These are phyloP conservation scores for Pyrus hybrid DNA, from an alignment of 331 rosid genomes.

Conservation along the genomic window DNA sequence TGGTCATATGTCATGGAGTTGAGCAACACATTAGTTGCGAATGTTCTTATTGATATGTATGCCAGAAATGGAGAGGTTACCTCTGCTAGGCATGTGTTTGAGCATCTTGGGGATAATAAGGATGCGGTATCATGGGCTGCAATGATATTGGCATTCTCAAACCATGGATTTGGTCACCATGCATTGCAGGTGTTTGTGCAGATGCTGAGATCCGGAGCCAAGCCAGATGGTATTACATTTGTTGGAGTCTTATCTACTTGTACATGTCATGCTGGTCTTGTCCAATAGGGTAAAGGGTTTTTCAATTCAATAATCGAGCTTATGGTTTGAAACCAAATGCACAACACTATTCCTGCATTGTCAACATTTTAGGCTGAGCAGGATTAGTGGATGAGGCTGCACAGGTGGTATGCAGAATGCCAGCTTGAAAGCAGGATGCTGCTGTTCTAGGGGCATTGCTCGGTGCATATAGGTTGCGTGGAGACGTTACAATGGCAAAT, in stretches of 20 bases:
- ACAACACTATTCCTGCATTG: slow-evolving; percentile 35
- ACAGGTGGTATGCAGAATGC: slow-evolving; percentile 13
- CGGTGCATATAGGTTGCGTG: slow-evolving; percentile 31
- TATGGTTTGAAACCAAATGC: slow-evolving; percentile 30
- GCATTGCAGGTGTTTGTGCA: slow-evolving; percentile 31
- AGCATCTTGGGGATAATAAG: slow-evolving; percentile 21
- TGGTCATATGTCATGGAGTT: slow-evolving; percentile 28
- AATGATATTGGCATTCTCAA: slow-evolving; percentile 32
- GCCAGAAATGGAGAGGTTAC: slow-evolving; percentile 36
- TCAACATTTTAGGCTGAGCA: slow-evolving; percentile 42
- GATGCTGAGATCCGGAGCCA: slow-evolving; percentile 29
- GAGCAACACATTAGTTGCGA: slow-evolving; percentile 28
- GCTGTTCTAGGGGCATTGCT: slow-evolving; percentile 42
- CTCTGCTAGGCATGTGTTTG: slow-evolving; percentile 28
- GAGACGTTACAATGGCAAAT: slow-evolving; percentile 23
- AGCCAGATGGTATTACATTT: slow-evolving; percentile 33
- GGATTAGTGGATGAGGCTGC: slow-evolving; percentile 38
- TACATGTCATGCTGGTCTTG: slow-evolving; percentile 37
- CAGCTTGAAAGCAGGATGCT: slow-evolving; percentile 35
- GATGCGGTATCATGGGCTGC: slow-evolving; percentile 42
- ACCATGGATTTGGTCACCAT: slow-evolving; percentile 37
- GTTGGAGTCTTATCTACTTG: slow-evolving; percentile 43
- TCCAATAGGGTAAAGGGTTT: slow-evolving; percentile 31
- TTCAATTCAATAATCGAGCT: slow-evolving; percentile 28
- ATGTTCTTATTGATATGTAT: slow-evolving; percentile 32